Conservation (phyloP, 768 basidiomycete species). For the Gloeopeniophorella convolvens region DNA sequence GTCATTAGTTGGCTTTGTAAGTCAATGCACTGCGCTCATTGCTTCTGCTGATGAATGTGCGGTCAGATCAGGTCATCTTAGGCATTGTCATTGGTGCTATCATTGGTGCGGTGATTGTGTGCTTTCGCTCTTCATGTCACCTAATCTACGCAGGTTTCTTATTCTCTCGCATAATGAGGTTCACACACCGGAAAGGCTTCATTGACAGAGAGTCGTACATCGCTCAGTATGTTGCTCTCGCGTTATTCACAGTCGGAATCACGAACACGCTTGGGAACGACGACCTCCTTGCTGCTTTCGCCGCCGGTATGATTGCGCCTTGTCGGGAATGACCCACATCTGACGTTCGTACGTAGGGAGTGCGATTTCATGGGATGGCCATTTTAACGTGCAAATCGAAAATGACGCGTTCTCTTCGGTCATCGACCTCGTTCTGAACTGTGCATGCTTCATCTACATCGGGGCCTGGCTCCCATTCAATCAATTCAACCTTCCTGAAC, state of each 20-base stretch:
- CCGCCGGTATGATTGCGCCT: slow-evolving; percentile 46
- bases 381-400: slow-evolving; percentile 75
- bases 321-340: not conserved
- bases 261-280: slow-evolving; percentile 77
- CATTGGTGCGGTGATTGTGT: slow-evolving; percentile 27
- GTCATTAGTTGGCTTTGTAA: slow-evolving; percentile 77
- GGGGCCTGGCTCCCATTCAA: slow-evolving; percentile 83
- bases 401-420: slow-evolving; percentile 86
- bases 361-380: slow-evolving; percentile 88
- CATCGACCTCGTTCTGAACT: slow-evolving; percentile 81
- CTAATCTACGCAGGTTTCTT: slow-evolving; percentile 39
- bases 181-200: slow-evolving; percentile 52
- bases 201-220: slow-evolving; percentile 84
- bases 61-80: slow-evolving; percentile 70
- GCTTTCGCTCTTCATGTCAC: not conserved
- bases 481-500: slow-evolving; percentile 44
- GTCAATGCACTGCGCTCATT: slow-evolving; percentile 22
- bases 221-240: slow-evolving; percentile 72
- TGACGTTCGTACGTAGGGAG: slow-evolving; percentile 45
- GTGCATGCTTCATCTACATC: slow-evolving; percentile 73
- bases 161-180: slow-evolving; percentile 70
- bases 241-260: slow-evolving; percentile 72
- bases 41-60: not conserved
- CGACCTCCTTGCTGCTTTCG: slow-evolving; percentile 86
- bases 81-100: slow-evolving; percentile 65